Evolutionary conservation across 2,329 filamentous ascomycete species (phyloP), one percentile per base, ranked within the genome.

Genomic region (Zasmidium citrigriseum): DNA sequence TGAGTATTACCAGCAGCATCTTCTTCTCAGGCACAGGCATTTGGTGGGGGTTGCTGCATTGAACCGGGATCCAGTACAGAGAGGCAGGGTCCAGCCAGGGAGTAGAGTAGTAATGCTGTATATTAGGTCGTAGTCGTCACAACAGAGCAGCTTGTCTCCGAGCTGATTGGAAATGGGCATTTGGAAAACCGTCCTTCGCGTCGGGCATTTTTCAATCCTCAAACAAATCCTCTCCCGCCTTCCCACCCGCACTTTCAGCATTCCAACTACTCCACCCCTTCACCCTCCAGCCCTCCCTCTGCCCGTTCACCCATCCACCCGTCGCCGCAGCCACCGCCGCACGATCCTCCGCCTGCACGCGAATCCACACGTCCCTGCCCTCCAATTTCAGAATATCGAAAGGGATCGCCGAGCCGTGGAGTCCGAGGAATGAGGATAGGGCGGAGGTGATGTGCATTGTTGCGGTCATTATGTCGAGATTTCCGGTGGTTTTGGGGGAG

Each of bases 361-460:
- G 80, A 51, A 91, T 72, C 86, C 88, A 90, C 55, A 83, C 83
- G 49, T 85, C 78, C 4, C 69, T 67, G 1, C 76, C 79, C 2
- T 83, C 75, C 0, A 87, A 76, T 65, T 86, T 85, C 29, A 93
- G 80, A 20, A 93, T 84, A 68, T 93, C 90, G 56, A 92, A 70
- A 1, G 86, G 77, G 2, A 93, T 86, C 11, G 84, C 85, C 1
- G 81, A 76, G 11, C 90, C 90, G 0, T 84, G 86, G 18, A 85
- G 75, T 20, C 90, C 90, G 1, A 93, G 82, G 67, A 90, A 92
- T 61, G 89, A 83, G 1, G 78, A 78, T 7, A 93, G 76, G 0
- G 89, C 86, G 1, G 82, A 73, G 1, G 82, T 84, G 64, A 89
- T 83, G 68, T 89, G 86, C 0, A 85, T 78, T 29, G 84, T 84